These are phyloP conservation scores for Nothomitra cinnamomea DNA, from an alignment of 2,329 filamentous ascomycete genomes.

Conservation along the genomic window DNA sequence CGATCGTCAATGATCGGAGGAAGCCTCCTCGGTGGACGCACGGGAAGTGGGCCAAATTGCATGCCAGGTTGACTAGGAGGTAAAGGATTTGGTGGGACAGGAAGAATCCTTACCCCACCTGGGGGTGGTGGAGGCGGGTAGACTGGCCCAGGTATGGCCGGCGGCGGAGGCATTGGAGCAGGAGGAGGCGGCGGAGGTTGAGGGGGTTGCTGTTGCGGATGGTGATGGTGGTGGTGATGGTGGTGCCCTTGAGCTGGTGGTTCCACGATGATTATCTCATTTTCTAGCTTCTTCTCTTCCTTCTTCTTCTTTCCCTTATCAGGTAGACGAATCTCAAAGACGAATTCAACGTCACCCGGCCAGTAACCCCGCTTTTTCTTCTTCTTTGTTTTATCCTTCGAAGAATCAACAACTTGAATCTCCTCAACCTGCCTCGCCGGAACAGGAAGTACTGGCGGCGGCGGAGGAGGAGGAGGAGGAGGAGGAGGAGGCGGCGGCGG, in stretches of 20 bases:
- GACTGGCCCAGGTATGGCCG: not conserved
- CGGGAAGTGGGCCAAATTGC: too few relatives aligned
- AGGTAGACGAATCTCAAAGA: not conserved
- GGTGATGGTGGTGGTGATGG: not conserved
- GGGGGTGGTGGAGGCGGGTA: not conserved
- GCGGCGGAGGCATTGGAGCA: not conserved
- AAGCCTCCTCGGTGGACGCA: not conserved
- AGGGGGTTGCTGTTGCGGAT: not conserved
- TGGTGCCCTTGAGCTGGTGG: not conserved
- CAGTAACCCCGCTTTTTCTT: constrained; percentile 1
- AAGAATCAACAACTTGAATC: not conserved
- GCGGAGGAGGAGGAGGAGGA: not conserved
- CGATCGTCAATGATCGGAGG: not conserved
- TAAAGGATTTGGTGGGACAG: too few relatives aligned
- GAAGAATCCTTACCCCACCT: not conserved
- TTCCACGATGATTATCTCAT: not conserved
- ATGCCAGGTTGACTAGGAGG: too few relatives aligned
- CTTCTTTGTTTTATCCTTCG: not conserved
- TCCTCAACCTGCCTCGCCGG: not conserved
- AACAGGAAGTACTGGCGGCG: too few relatives aligned
- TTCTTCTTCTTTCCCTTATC: not conserved
- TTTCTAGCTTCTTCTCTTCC: not conserved
- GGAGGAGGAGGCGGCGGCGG: not conserved
- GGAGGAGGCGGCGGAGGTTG: not conserved
- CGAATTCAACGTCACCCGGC: not conserved